These are phyloP conservation scores for Neonothopanus nambi DNA, from an alignment of 1,284 basidiomycete species.

Conservation along the genomic window DNA sequence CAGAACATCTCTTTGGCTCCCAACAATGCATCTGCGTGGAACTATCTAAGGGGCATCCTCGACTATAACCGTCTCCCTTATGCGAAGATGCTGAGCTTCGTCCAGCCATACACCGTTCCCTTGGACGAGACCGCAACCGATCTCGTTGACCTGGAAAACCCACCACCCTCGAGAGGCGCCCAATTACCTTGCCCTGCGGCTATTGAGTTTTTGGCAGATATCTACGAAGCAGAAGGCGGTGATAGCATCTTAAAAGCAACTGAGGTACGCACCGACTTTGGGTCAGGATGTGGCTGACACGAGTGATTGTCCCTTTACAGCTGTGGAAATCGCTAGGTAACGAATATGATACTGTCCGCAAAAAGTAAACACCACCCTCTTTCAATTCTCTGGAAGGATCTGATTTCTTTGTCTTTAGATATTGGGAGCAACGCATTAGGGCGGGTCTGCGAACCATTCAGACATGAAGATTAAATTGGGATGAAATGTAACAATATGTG, in stretches of 20 bases:
- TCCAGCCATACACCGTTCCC: slow-evolving; percentile 59
- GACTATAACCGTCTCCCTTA: slow-evolving; percentile 61
- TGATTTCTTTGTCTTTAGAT: slow-evolving; percentile 3
- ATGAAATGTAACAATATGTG: no score
- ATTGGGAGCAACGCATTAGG: slow-evolving; percentile 16
- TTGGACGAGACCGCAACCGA: slow-evolving; percentile 35
- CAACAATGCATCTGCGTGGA: slow-evolving; percentile 93
- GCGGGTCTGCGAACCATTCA: slow-evolving; percentile 14
- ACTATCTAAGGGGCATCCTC: slow-evolving; percentile 84
- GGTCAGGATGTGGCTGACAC: slow-evolving; percentile 5
- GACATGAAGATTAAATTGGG: not conserved
- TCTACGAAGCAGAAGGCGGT: slow-evolving; percentile 60
- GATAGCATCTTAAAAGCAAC: slow-evolving; percentile 48
- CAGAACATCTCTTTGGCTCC: slow-evolving; percentile 83
- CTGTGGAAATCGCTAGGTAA: slow-evolving; percentile 73
- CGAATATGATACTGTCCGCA: slow-evolving; percentile 77
- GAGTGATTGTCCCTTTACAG: slow-evolving; percentile 34
- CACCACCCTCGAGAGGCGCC: slow-evolving; percentile 64
- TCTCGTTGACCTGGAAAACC: slow-evolving; percentile 74
- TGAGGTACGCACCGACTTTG: slow-evolving; percentile 50
- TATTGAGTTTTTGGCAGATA: slow-evolving; percentile 86
- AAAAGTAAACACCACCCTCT: slow-evolving; percentile 61
- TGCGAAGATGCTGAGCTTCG: slow-evolving; percentile 56
- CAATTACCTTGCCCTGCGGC: slow-evolving; percentile 76
- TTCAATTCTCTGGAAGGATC: not conserved